A percentile compares a stretch with the other conserved stretches of the same genome.
Conservation (phyloP, 176 grass and related monocot species). For the Oryza nivara region DNA sequence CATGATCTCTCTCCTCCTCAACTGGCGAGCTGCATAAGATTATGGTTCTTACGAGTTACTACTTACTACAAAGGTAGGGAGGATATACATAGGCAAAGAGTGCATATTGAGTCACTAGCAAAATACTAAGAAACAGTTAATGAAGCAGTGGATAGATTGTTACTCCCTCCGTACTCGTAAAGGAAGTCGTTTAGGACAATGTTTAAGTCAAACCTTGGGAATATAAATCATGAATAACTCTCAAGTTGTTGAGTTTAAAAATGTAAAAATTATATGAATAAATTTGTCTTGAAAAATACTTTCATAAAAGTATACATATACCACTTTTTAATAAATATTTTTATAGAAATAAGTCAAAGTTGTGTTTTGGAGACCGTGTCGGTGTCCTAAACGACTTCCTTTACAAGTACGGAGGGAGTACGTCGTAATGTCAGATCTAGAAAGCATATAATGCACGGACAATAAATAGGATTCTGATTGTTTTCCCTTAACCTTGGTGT, state of each 20-base stretch:
- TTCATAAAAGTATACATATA: too few species aligned
- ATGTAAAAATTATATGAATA: too few species aligned
- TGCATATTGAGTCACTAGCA: slow-evolving; percentile 7
- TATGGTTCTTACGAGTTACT: slow-evolving; percentile 22
- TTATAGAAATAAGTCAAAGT: too few species aligned
- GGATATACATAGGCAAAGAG: slow-evolving; percentile 6
- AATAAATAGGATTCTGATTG: slow-evolving; percentile 17
- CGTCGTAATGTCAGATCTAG: not conserved
- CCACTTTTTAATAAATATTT: too few species aligned
- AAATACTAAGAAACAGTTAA: slow-evolving; percentile 30
- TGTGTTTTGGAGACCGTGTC: too few species aligned
- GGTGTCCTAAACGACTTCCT: too few species aligned
- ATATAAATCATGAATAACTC: too few species aligned
- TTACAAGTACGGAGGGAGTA: too few species aligned
- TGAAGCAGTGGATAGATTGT: not conserved
- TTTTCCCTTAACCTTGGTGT: slow-evolving; percentile 53
- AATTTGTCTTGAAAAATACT: too few species aligned
- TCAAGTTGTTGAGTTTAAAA: too few species aligned
- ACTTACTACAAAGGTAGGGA: slow-evolving; percentile 24
- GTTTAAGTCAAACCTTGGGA: too few species aligned
- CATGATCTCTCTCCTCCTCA: slow-evolving; percentile 66
- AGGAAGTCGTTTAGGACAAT: too few species aligned
- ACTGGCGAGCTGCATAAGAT: slow-evolving; percentile 44
- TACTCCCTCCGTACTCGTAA: not conserved
- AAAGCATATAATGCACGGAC: slow-evolving; percentile 29